Evolutionary conservation across 2,329 filamentous ascomycete genomes (phyloP).

Genomic region (Hortaea werneckii): DNA sequence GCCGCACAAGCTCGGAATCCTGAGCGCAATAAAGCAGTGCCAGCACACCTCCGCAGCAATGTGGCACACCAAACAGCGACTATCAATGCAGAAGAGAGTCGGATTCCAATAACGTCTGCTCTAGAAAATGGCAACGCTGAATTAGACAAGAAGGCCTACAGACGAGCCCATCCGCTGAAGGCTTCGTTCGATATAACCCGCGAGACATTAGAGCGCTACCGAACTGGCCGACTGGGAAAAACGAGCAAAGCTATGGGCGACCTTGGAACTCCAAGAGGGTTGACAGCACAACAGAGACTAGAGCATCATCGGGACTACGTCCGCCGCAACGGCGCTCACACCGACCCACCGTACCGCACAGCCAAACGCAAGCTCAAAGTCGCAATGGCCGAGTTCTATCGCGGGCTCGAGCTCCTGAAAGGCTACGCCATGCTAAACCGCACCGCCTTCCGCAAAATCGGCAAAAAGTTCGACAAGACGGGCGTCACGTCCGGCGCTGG

Average conservation of each 20-base stretch:
- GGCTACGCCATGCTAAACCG: constrained; percentile 83
- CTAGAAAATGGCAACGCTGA: neutral
- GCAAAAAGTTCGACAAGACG: constrained; percentile 97
- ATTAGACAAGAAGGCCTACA: neutral
- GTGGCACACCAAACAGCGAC: neutral
- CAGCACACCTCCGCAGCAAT: neutral
- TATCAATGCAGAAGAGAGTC: no score
- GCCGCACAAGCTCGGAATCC: neutral
- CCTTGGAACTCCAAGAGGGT: constrained; percentile 28
- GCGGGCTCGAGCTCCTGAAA: constrained; percentile 82
- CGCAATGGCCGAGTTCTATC: constrained; percentile 86
- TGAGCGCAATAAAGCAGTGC: neutral
- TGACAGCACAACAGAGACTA: neutral
- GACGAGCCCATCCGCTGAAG: constrained; percentile 1
- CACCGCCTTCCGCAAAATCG: constrained; percentile 91
- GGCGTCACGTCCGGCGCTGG: constrained; percentile 48
- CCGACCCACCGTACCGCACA: constrained; percentile 64
- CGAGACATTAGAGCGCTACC: constrained; percentile 22
- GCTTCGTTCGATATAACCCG: constrained; percentile 4
- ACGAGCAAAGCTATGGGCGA: constrained; percentile 39
- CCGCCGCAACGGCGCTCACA: constrained; percentile 29
- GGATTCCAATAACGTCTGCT: no score
- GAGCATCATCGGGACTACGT: constrained; percentile 31
- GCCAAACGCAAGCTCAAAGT: constrained; percentile 88
- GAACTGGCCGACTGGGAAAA: constrained; percentile 42